Base-by-base conservation (phyloP, 179 eudicot species). In the Corrigiola litoralis region DNA sequence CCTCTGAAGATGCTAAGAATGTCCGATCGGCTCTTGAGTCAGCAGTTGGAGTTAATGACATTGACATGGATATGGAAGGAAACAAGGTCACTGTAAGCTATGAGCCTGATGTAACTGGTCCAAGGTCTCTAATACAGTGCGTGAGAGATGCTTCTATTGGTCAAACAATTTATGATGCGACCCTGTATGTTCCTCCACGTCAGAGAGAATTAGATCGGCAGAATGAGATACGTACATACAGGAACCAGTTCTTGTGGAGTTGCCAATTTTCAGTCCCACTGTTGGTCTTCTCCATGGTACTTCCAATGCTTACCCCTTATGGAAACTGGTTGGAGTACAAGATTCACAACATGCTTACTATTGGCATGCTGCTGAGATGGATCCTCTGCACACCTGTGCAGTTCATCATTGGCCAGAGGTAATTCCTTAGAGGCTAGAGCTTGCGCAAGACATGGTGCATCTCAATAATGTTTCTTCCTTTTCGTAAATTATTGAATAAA, bases 371-470 rank as follows among this genome's bases (percentile, higher is more conserved):
- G 58, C 65, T 92, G 69, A 81, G 92, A 71, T 92, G 98, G 87
- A 79, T 84, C 65, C 74, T 92, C 65, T 87, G 92, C 77, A 84
- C 96, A 37, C 98, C 98, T 32, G 87, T 92, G 59, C 98, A 90
- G 68, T 87, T 92, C 63, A 60, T 92, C 45, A 85, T 90, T 65
- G 98, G 98, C 44, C 75, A 52, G 82, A 87, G 98, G 98, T 92
- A 77, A 38, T 44, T 48, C 12, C n/a, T 36, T 54, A 28, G 47
- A 64, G 28, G 33, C 47, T 28, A 20, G 24, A 46, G 40, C 32
- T 65, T 17, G 42, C 50, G 41, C 13, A 20, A 51, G 50, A 52
- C 51, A 46, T 47, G 27, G 34, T 38, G 34, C 45, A n/a, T 53
- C 48, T 6, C 31, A 57, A 13, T 11, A 16, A 21, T 42, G 46